phyloP scores from a whole-genome alignment of 352 stramenopile species.

The Pythium sp. region DNA sequence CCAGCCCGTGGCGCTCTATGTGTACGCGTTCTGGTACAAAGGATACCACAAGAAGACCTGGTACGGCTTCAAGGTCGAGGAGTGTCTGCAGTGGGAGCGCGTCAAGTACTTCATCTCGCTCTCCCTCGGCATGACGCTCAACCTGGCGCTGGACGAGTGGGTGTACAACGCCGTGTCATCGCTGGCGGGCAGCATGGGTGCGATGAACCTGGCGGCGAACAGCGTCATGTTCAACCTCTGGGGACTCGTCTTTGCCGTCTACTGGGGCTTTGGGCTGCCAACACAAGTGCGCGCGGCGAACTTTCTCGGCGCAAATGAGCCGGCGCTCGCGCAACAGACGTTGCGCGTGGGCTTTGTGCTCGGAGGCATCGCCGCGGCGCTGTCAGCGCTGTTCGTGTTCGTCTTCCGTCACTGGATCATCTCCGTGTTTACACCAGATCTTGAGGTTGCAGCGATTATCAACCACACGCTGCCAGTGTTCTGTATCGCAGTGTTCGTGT shows the following conservation, averaged over 20 bases:
- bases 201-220: slow-evolving; percentile 69
- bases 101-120: slow-evolving; percentile 61
- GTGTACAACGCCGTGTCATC: slow-evolving; percentile 77
- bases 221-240: slow-evolving; percentile 83
- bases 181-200: slow-evolving; percentile 60
- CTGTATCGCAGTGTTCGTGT: slow-evolving; percentile 71
- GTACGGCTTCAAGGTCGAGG: slow-evolving; percentile 52
- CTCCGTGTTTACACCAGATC: slow-evolving; percentile 65
- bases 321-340: slow-evolving; percentile 50
- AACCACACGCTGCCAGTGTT: slow-evolving; percentile 63
- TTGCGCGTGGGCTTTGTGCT: slow-evolving; percentile 66
- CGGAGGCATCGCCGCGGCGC: slow-evolving; percentile 43
- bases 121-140: slow-evolving; percentile 74
- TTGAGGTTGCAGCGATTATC: slow-evolving; percentile 45
- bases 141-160: slow-evolving; percentile 76
- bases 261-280: slow-evolving; percentile 79
- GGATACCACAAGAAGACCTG: slow-evolving; percentile 80
- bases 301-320: slow-evolving; percentile 67
- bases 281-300: slow-evolving; percentile 78
- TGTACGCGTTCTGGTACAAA: slow-evolving; percentile 81
- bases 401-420: slow-evolving; percentile 50
- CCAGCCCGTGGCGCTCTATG: slow-evolving; percentile 60
- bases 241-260: slow-evolving; percentile 80
- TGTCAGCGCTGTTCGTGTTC: slow-evolving; percentile 53
- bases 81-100: slow-evolving; percentile 63